phyloP scores from a whole-genome alignment of 2,329 filamentous ascomycete species.

The Diaporthe citrichinensis region DNA sequence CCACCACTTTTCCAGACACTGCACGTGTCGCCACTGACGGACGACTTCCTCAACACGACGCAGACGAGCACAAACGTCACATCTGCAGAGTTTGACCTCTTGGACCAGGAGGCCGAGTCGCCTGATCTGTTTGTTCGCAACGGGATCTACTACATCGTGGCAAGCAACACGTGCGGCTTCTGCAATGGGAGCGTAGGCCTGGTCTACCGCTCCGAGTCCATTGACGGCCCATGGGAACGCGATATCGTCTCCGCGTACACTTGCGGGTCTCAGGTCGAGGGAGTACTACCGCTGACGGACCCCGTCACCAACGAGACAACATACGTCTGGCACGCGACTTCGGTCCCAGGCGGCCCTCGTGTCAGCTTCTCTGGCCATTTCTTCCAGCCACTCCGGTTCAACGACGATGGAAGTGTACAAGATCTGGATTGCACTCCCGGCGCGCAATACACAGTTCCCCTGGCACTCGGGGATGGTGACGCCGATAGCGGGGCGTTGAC shows the following conservation, averaged over 20 bases:
- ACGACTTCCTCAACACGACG: slow-evolving; percentile 36
- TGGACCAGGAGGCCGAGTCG: slow-evolving; percentile 35
- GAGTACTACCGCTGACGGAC: slow-evolving; percentile 30
- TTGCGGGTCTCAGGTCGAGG: slow-evolving; percentile 34
- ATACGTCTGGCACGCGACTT: slow-evolving; percentile 36
- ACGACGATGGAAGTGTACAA: slow-evolving; percentile 33
- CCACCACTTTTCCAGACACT: slow-evolving; percentile 36
- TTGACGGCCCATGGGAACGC: slow-evolving; percentile 35
- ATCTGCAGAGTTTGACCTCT: slow-evolving; percentile 30
- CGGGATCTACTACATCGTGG: slow-evolving; percentile 37
- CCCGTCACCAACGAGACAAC: slow-evolving; percentile 36
- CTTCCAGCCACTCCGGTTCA: slow-evolving; percentile 35
- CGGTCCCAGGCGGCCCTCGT: slow-evolving; percentile 18
- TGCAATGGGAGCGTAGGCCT: slow-evolving; percentile 28
- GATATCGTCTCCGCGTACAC: slow-evolving; percentile 26
- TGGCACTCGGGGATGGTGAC: slow-evolving; percentile 14
- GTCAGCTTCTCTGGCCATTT: slow-evolving; percentile 36
- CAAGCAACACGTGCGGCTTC: slow-evolving; percentile 36
- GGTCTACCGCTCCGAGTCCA: slow-evolving; percentile 25
- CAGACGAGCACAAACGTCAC: slow-evolving; percentile 37
- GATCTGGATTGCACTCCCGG: slow-evolving; percentile 31
- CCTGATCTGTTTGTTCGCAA: slow-evolving; percentile 37
- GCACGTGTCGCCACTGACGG: slow-evolving; percentile 35
- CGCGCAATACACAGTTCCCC: slow-evolving; percentile 10
- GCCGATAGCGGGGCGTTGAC: slow-evolving; percentile 30